Evolutionary conservation across 139 green algal genomes (phyloP), one percentile per base, ranked within the genome.

Genomic region (Chlamydomonas asymmetrica): DNA sequence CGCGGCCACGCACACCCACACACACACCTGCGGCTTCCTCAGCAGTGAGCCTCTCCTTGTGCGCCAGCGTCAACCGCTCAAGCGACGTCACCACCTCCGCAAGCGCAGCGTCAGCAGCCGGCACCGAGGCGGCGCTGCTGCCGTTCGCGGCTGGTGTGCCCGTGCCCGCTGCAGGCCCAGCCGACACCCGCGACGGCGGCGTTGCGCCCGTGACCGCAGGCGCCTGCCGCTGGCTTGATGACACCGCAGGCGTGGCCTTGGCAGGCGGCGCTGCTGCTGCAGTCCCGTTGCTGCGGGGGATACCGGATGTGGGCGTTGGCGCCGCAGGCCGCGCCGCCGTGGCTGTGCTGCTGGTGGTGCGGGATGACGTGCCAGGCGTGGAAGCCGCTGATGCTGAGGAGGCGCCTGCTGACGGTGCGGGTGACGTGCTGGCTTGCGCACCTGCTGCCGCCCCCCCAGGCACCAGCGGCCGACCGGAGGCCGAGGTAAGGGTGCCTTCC

Each of bases 1-100:
- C 57, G 32, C 49, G 18, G 20, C 49, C 29, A 41, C 60, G 43
- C 29, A 18, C 60, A 64, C 7, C 29, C 61, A 66, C 8, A 32
- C n/a, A 41, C 31, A 31, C 52, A 79, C 50, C 62, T 48, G 74
- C 64, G 16, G 74, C 75, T 31, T 37, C 59, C 60, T 80, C 74
- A 4, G 66, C 18, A 5, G 64, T 71, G 25, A 80, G 74, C 4
- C 74, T 56, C 34, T 41, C 64, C 40, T 37, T 45, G 56, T 34
- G 48, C 20, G 49, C 34, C 43, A 80, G 32, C 32, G 66, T 61
- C 25, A 81, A 41, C n/a, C 66, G 52, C 25, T 74, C 65, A 32
- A 80, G 54, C 18, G 59, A 73, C 34, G 74, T 43, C 7, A 63
- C 34, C 16, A 65, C 38, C 37, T 61, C 34, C 32, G 60, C 29